These are phyloP conservation scores for Nicotiana undulata DNA, from an alignment of 257 asterid species.

Conservation along the genomic window DNA sequence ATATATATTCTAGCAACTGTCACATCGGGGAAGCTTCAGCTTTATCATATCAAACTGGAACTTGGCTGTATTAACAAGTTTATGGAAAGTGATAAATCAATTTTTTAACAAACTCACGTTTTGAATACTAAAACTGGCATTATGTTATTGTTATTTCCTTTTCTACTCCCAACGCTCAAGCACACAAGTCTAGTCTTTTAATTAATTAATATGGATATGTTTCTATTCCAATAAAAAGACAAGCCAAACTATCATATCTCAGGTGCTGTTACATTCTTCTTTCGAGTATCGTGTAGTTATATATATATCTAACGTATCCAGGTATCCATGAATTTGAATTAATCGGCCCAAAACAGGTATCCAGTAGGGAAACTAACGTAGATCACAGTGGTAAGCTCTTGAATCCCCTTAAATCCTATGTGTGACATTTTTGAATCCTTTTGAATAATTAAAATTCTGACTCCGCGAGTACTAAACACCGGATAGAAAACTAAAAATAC, in stretches of 20 bases:
- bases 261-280: too few species aligned
- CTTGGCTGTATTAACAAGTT: neutral
- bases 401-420: too few species aligned
- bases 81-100: too few species aligned
- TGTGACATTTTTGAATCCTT: too few species aligned
- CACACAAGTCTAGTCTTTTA: neutral
- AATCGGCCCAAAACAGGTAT: too few species aligned
- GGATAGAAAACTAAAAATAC: too few species aligned
- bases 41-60: neutral
- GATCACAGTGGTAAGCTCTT: too few species aligned
- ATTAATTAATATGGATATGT: neutral
- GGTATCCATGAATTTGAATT: too few species aligned
- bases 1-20: neutral
- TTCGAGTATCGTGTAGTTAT: neutral
- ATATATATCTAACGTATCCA: too few species aligned
- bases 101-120: neutral
- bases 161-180: neutral
- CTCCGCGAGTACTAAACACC: too few species aligned
- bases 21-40: neutral
- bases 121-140: neutral
- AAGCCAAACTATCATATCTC: neutral
- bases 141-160: neutral
- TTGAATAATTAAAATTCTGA: too few species aligned
- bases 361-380: too few species aligned
- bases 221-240: neutral